Percentiles rank a stretch among this genome's conserved stretches.
These are phyloP conservation scores for Aspergillus cejpii DNA, from an alignment of 2,329 filamentous ascomycete genomes.

Conservation along the genomic window DNA sequence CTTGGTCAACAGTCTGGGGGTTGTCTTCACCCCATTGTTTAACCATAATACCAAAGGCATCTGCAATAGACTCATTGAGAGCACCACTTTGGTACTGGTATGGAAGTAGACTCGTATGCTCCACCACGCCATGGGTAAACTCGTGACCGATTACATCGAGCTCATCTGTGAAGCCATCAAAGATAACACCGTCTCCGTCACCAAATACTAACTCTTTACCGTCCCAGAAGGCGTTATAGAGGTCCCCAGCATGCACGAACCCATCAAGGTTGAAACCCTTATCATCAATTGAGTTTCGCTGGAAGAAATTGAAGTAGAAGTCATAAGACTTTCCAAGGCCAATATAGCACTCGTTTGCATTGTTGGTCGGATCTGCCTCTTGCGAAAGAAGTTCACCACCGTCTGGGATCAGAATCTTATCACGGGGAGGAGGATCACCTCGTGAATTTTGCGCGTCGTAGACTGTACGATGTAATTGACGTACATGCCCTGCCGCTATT, in stretches of 20 bases:
- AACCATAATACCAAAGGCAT: slow-evolving; percentile 53
- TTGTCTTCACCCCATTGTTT: slow-evolving; percentile 42
- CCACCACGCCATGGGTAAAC: slow-evolving; percentile 45
- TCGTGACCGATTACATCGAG: slow-evolving; percentile 49
- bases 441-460: slow-evolving; percentile 1
- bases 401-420: slow-evolving; percentile 5
- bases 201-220: slow-evolving; percentile 45
- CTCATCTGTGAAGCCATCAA: slow-evolving; percentile 48
- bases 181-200: slow-evolving; percentile 46
- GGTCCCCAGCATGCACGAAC: background rate
- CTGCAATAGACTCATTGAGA: slow-evolving; percentile 52
- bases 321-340: background rate
- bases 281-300: background rate
- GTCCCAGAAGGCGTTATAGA: background rate
- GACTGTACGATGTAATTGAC: background rate
- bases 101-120: slow-evolving; percentile 41
- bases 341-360: background rate
- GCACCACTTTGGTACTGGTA: slow-evolving; percentile 51
- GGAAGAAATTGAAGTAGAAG: background rate
- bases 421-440: slow-evolving; percentile 1
- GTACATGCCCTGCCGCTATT: background rate
- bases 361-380: background rate
- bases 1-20: slow-evolving; percentile 4
- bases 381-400: background rate
- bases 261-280: background rate